Conservation (phyloP, 148 eudicot species). For the Salicornia ramosissima region DNA sequence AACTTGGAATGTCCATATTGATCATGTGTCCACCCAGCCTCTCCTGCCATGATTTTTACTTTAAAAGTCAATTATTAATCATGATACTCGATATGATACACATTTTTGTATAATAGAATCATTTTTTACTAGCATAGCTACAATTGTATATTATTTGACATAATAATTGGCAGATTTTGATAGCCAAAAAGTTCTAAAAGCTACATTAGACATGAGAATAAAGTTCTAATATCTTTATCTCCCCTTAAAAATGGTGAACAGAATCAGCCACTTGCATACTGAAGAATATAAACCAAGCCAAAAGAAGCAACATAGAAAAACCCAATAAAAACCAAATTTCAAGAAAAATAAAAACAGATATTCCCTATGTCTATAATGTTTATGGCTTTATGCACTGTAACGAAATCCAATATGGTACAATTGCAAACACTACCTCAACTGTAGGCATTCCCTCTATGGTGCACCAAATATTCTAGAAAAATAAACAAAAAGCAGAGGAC, state of each 20-base stretch:
- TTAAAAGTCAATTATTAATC: constrained; percentile 7
- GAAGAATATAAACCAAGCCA: not conserved
- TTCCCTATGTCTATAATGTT: not conserved
- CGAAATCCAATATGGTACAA: not conserved
- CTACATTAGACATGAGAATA: too few species aligned
- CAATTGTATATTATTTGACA: too few species aligned
- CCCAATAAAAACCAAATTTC: not conserved
- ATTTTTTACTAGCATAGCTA: too few species aligned
- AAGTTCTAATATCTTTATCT: too few species aligned
- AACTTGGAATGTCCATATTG: constrained; percentile 88
- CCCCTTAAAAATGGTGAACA: not conserved
- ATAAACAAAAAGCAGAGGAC: not conserved
- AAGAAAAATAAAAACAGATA: too few species aligned
- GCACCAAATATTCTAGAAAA: not conserved
- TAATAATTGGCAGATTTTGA: too few species aligned
- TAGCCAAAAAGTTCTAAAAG: too few species aligned
- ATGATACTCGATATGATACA: not conserved
- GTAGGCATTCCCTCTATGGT: not conserved
- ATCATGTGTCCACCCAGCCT: constrained; percentile 97
- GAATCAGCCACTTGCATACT: not conserved
- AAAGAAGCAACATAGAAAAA: not conserved
- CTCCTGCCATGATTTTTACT: constrained; percentile 40
- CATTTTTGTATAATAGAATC: too few species aligned
- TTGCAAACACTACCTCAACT: not conserved
- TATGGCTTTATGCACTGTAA: too few species aligned